Conservation (phyloP, 352 stramenopile species). For the Elongisporangium anandrum region DNA sequence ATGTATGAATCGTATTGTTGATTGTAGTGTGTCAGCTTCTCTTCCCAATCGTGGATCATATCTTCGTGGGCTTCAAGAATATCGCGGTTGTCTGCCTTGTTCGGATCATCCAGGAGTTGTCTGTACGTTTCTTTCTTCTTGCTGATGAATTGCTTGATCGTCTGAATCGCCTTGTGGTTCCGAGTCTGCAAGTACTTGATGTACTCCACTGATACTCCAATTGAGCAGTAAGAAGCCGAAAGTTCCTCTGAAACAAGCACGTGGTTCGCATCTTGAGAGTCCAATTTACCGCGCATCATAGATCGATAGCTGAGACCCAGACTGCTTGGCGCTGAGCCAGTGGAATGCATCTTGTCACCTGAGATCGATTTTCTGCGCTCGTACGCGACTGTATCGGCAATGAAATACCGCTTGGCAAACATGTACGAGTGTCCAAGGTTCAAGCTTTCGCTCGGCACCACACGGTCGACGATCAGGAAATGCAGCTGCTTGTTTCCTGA, state of each 20-base stretch:
- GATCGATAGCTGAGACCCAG: slow-evolving; percentile 42
- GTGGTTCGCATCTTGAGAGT: slow-evolving; percentile 53
- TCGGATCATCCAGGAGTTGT: background rate
- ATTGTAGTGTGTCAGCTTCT: slow-evolving; percentile 56
- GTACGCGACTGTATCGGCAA: slow-evolving; percentile 62
- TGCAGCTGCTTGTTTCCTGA: slow-evolving; percentile 51
- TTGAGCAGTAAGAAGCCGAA: slow-evolving; percentile 71
- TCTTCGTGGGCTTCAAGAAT: slow-evolving; percentile 15
- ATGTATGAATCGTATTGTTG: slow-evolving; percentile 58
- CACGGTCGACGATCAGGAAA: slow-evolving; percentile 76
- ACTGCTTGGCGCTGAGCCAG: slow-evolving; percentile 7
- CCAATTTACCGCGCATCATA: slow-evolving; percentile 53
- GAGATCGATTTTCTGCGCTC: slow-evolving; percentile 33
- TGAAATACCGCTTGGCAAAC: slow-evolving; percentile 78
- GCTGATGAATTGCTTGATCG: slow-evolving; percentile 39
- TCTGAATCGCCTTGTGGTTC: slow-evolving; percentile 60
- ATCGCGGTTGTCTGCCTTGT: background rate
- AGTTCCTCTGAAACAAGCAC: slow-evolving; percentile 82
- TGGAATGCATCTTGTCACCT: slow-evolving; percentile 20
- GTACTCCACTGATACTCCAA: slow-evolving; percentile 81
- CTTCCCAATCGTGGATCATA: slow-evolving; percentile 40
- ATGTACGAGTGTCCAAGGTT: slow-evolving; percentile 72
- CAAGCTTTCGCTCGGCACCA: slow-evolving; percentile 54
- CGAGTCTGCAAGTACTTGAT: slow-evolving; percentile 65
- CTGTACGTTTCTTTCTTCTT: slow-evolving; percentile 30